Percentiles rank a stretch among this genome's conserved stretches.
phyloP scores from a whole-genome alignment of 345 rosid genomes.

The Ceriops decandra region DNA sequence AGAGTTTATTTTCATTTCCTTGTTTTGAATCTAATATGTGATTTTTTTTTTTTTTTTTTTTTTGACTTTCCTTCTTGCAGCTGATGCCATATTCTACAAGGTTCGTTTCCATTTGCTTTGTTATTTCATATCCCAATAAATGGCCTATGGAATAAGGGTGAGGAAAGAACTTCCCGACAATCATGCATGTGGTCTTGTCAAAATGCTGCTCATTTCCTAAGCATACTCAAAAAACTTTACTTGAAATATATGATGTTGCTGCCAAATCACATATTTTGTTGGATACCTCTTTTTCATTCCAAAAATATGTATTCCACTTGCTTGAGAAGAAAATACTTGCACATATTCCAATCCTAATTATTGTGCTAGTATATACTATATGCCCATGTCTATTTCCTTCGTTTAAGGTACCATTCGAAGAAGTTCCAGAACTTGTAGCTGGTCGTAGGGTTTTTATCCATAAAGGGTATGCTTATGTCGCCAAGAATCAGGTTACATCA shows the following conservation, averaged over 20 bases:
- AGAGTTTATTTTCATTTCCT: constrained; percentile 16
- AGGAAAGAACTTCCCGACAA: not conserved
- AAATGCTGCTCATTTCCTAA: not conserved
- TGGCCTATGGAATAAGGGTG: not conserved
- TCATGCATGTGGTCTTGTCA: not conserved
- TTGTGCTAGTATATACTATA: not conserved
- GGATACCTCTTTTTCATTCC: not conserved
- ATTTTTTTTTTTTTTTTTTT: constrained; percentile 2
- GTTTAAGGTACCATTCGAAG: constrained; percentile 91
- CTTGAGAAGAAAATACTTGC: constrained; percentile 5
- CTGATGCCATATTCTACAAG: constrained; percentile 66
- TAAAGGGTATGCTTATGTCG: constrained; percentile 82
- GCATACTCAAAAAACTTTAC: not conserved
- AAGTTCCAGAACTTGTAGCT: constrained; percentile 92
- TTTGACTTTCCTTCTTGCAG: constrained; percentile 38
- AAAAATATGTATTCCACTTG: not conserved
- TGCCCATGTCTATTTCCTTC: constrained; percentile 6
- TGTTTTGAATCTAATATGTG: not conserved
- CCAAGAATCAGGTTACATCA: constrained; percentile 57
- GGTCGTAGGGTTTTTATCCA: constrained; percentile 63
- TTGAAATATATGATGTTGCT: not conserved
- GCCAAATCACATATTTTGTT: not conserved
- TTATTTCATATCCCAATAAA: not conserved
- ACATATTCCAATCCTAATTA: not conserved
- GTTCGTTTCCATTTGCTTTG: constrained; percentile 34